Percentiles rank a stretch among this genome's conserved stretches.
Conservation (phyloP, 257 asterid species). For the Scutellaria baicalensis region DNA sequence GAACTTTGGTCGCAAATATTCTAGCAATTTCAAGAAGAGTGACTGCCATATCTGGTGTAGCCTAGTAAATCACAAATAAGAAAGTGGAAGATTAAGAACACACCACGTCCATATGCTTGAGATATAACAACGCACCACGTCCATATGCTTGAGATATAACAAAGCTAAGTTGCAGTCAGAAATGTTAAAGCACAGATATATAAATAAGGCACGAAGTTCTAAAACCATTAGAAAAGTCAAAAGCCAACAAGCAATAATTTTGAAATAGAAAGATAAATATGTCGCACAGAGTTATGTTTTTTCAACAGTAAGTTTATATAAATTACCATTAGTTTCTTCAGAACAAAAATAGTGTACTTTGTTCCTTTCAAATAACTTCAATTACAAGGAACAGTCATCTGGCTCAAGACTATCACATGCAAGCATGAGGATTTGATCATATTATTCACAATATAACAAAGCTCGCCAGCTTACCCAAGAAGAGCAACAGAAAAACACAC, state of each 20-base stretch:
- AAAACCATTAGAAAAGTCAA: conserved; percentile 7
- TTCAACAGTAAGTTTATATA: background rate
- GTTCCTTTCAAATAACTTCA: background rate
- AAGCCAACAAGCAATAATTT: conserved; percentile 1
- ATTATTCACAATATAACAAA: background rate
- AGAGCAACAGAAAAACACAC: background rate
- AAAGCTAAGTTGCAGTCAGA: background rate
- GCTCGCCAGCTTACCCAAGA: background rate
- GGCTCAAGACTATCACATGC: background rate
- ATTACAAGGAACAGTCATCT: background rate
- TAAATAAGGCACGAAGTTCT: background rate
- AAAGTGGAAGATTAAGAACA: conserved; percentile 7
- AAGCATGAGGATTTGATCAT: background rate
- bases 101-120: too few species aligned
- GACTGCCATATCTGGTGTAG: conserved; percentile 99
- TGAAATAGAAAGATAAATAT: background rate
- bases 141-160: background rate
- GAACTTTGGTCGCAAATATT: conserved; percentile 95
- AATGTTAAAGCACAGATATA: background rate
- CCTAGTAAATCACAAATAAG: conserved; percentile 45
- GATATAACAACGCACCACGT: conserved; percentile 7
- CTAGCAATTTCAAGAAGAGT: conserved; percentile 99
- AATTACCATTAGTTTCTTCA: background rate
- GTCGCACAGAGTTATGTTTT: background rate
- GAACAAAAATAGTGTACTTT: background rate